Base-by-base conservation (phyloP, 345 rosid genomes). In the Rhodamnia rubescens region DNA sequence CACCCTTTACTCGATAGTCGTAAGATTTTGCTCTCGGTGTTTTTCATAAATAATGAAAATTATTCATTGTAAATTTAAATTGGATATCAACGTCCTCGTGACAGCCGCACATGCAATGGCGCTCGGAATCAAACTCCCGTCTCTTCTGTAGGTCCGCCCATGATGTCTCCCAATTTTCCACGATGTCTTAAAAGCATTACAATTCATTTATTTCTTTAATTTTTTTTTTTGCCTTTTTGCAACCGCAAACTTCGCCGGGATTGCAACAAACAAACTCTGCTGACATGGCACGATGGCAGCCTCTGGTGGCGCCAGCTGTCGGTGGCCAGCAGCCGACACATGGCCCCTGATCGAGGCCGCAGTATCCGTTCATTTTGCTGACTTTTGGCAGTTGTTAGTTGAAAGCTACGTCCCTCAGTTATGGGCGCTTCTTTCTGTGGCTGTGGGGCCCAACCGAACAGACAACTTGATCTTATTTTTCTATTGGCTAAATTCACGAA, bases 51-150 rank as follows among this genome's bases (percentile, higher is more conserved):
- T 29, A 69, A 36, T 0, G 5, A 4, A 16, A 64, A 32, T 8
- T 61, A 51, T 11, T 9, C 2, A 51, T 64, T 27, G 58, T 20
- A 24, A 32, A 49, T 58, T 11, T 15, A 10, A 4, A 22, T 21
- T 18, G 9, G 20, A 85, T 5, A 80, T 10, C 40, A 78, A 87
- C 69, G 51, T 74, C 8, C 84, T 74, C 42, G 83, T 27, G 90
- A 87, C 88, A 86, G 8, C 55, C 29, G 86, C 95, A 93, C 95
- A 90, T 92, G 94, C 90, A n/a, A 88, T 51, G 80, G 92, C 88
- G 44, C 88, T 75, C 82, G 11, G 83, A 88, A 88, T 92, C 93
- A 90, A 92, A 90, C 88, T 51, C 78, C 82, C 18, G 47, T 29
- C 26, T 8, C 15, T 81, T 53, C 9, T 5, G 91, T 89, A 85